phyloP scores from a whole-genome alignment of 2,329 filamentous ascomycete genomes.

The Cladosporium cucumerinum region DNA sequence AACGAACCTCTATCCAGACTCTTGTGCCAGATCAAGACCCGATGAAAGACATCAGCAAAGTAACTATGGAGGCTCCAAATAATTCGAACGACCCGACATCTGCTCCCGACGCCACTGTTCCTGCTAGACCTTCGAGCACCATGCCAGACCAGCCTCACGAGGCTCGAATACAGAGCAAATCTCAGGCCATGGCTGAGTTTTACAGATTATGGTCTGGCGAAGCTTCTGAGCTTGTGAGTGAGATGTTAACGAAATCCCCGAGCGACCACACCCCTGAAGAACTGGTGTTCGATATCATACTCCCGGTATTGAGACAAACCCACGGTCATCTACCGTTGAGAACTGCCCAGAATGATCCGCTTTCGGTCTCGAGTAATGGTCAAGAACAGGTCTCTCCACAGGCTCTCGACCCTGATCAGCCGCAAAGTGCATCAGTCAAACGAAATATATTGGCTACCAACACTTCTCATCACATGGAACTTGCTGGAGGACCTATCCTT shows the following conservation, averaged over 20 bases:
- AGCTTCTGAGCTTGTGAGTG: background rate
- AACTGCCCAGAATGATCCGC: too few relatives aligned
- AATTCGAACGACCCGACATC: background rate
- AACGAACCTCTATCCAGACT: background rate
- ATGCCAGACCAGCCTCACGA: background rate
- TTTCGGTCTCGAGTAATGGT: too few relatives aligned
- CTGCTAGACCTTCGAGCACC: background rate
- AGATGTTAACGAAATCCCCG: background rate
- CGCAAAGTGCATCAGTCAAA: too few relatives aligned
- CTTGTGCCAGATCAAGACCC: background rate
- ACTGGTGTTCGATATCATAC: background rate
- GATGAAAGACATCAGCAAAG: background rate
- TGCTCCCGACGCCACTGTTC: background rate
- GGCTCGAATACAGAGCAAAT: background rate
- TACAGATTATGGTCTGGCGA: background rate
- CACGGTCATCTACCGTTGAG: too few relatives aligned
- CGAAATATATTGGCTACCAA: too few relatives aligned
- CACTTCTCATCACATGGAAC: too few relatives aligned
- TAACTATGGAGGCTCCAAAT: background rate
- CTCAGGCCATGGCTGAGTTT: background rate
- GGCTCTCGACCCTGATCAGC: too few relatives aligned
- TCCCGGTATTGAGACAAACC: background rate
- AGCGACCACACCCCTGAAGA: background rate
- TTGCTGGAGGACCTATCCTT: too few relatives aligned
- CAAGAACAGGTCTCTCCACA: too few relatives aligned